phyloP scores from a whole-genome alignment of 2,329 filamentous ascomycete species.

The Botryosphaeria dothidea region DNA sequence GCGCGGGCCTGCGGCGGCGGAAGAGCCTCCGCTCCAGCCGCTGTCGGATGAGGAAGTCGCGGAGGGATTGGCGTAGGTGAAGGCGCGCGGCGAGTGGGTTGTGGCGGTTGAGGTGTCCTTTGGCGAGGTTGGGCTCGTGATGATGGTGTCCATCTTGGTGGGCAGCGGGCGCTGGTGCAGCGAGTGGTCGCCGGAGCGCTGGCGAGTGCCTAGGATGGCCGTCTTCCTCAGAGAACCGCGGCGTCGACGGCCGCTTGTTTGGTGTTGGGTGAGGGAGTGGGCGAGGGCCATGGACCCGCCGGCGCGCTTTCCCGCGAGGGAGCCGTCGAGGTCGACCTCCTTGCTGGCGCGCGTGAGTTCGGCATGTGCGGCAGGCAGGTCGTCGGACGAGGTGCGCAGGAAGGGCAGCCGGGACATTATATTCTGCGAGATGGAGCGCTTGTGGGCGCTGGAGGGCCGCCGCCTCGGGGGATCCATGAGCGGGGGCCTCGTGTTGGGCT shows the following conservation, averaged over 20 bases:
- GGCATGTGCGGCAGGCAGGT: conserved; percentile 20
- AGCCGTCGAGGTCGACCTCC: conserved; percentile 14
- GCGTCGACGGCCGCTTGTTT: conserved; percentile 57
- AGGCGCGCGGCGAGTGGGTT: conserved; percentile 26
- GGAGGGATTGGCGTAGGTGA: conserved; percentile 40
- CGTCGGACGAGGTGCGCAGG: conserved; percentile 53
- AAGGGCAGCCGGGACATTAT: conserved; percentile 72
- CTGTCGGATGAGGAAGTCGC: conserved; percentile 37
- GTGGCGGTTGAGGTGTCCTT: conserved; percentile 22
- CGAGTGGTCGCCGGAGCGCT: conserved; percentile 25
- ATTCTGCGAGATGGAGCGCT: conserved; percentile 61
- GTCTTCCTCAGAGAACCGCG: conserved; percentile 87
- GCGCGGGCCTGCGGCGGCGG: conserved; percentile 21
- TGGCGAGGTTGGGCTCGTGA: conserved; percentile 20
- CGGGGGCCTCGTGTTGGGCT: background rate
- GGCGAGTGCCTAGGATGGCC: conserved; percentile 69
- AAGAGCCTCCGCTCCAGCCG: conserved; percentile 24
- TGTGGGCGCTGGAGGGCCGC: conserved; percentile 36
- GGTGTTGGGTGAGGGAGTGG: conserved; percentile 46
- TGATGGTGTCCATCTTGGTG: conserved; percentile 17
- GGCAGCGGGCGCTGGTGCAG: background rate
- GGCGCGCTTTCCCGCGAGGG: conserved; percentile 38
- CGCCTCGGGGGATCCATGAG: background rate
- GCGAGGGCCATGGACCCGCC: conserved; percentile 32
- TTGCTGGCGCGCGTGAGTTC: conserved; percentile 20